Evolutionary conservation across 202 grass and related monocot species (phyloP).

Genomic region (Panicum hallii): DNA sequence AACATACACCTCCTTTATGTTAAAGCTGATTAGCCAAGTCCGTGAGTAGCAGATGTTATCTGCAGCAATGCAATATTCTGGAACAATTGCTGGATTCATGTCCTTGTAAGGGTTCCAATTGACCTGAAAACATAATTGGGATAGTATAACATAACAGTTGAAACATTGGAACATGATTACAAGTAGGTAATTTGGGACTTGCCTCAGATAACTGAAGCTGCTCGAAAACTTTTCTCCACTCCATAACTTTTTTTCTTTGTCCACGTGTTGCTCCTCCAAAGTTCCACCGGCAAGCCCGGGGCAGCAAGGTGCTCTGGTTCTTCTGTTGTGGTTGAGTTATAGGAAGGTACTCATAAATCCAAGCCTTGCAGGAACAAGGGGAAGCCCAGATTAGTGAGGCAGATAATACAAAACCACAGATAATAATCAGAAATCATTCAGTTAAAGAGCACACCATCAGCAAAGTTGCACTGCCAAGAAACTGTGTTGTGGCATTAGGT

Average conservation of each 20-base stretch:
- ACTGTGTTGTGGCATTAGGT: constrained; percentile 63
- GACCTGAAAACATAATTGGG: constrained; percentile 54
- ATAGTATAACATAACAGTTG: constrained; percentile 37
- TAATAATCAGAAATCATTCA: constrained; percentile 24
- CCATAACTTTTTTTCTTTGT: constrained; percentile 61
- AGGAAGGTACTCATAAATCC: constrained; percentile 75
- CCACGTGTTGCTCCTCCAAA: constrained; percentile 63
- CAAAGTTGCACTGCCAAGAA: constrained; percentile 67
- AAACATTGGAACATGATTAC: constrained; percentile 10
- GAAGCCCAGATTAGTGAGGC: constrained; percentile 39
- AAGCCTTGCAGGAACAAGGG: constrained; percentile 49
- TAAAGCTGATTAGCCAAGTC: constrained; percentile 73
- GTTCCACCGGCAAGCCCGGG: constrained; percentile 61
- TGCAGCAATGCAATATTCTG: constrained; percentile 63
- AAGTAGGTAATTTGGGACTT: constrained; percentile 44
- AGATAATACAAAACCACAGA: constrained; percentile 25
- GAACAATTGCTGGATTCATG: constrained; percentile 63
- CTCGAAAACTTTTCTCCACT: constrained; percentile 68
- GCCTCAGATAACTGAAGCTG: constrained; percentile 61
- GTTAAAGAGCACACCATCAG: constrained; percentile 58
- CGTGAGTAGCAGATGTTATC: constrained; percentile 64
- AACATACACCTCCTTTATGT: constrained; percentile 73
- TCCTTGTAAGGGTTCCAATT: constrained; percentile 73
- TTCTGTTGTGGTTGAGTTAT: constrained; percentile 71
- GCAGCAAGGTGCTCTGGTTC: constrained; percentile 62